A percentile compares a stretch with the other conserved stretches of the same genome.
Conservation (phyloP, 2,329 filamentous ascomycete genomes). For the Tricladium varicosporioides region DNA sequence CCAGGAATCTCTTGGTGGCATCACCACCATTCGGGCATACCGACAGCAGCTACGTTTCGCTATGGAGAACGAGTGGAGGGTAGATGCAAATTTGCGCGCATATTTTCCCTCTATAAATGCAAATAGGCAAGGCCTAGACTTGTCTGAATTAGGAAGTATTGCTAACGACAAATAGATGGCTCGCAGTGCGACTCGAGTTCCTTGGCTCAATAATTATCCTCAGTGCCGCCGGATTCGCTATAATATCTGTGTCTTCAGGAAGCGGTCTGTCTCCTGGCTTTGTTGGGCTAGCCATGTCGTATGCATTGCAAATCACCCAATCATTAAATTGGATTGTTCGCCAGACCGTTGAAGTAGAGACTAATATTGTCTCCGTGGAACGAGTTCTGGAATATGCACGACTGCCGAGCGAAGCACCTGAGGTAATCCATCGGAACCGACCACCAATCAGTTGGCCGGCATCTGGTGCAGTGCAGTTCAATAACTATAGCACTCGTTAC, state of each 20-base stretch:
- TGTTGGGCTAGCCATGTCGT: conserved; percentile 94
- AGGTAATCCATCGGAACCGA: conserved; percentile 84
- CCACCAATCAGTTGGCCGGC: conserved; percentile 91
- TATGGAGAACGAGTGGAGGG: conserved; percentile 93
- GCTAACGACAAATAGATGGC: conserved; percentile 66
- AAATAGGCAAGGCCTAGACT: conserved; percentile 29
- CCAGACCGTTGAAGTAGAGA: conserved; percentile 99
- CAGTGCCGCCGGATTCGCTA: conserved; percentile 75
- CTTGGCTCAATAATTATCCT: conserved; percentile 94
- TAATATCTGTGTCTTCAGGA: conserved; percentile 73
- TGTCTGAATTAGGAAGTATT: background rate
- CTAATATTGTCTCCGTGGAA: conserved; percentile 99
- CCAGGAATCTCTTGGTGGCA: conserved; percentile 91
- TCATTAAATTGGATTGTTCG: conserved; percentile 99
- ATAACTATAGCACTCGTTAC: conserved; percentile 93
- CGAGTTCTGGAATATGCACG: conserved; percentile 93
- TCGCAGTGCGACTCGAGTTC: conserved; percentile 92
- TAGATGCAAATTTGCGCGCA: conserved; percentile 89
- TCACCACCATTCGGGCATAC: conserved; percentile 94
- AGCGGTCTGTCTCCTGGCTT: conserved; percentile 65
- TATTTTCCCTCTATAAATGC: conserved; percentile 96
- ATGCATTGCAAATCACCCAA: conserved; percentile 93
- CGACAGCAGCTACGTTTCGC: conserved; percentile 84
- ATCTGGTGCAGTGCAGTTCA: conserved; percentile 83
- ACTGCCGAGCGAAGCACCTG: conserved; percentile 88